Base-by-base conservation (phyloP, 2,329 filamentous ascomycete species). In the Bipolaris bicolor region DNA sequence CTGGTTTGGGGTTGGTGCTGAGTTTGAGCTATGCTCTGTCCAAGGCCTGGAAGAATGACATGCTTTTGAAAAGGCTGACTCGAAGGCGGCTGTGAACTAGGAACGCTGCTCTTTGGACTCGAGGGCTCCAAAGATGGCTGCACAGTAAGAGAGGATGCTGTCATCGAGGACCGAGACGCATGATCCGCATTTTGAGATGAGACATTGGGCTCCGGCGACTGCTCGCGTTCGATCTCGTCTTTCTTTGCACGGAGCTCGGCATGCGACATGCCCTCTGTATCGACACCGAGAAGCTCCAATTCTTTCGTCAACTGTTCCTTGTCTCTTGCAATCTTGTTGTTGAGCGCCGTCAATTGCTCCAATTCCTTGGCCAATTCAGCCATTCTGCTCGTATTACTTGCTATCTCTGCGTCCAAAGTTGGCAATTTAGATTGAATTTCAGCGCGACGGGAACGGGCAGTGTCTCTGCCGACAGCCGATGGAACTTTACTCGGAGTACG, bases 401-500 rank as follows among this genome's bases (percentile, higher is more conserved):
- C 73, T 11, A 83, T 73, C 56, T 81, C 80, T 24, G 77, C 77
- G 47, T 84, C 79, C 24, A 82, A 64, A 13, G 74, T 72, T 39
- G 81, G 78, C 45, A 83, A 69, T 10, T 77, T 79, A 20, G 78
- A 77, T 62, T 83, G 76, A n/a, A 84, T 80, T 39, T 83, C 80
- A 55, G 77, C 76, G 61, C 80, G 80, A 24, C 80, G 76, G 20
- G 77, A 66, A 48, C 61, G 58, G 39, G 64, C 65, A 5, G 57
- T 55, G 41, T 65, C 55, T 33, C 58, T 55, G 6, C 44, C 55
- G 3, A 47, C 29, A 24, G 49, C 46, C 29, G 33, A 47, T n/a
- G 57, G 16, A 13, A 36, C 41, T 16, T 40, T 20, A 36, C 48
- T n/a, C 15, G 39, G 33, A 4, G 57, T 43, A 16, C 26, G 37